Base-by-base conservation (phyloP, 2,329 filamentous ascomycete species). In the Penicillium sp. region DNA sequence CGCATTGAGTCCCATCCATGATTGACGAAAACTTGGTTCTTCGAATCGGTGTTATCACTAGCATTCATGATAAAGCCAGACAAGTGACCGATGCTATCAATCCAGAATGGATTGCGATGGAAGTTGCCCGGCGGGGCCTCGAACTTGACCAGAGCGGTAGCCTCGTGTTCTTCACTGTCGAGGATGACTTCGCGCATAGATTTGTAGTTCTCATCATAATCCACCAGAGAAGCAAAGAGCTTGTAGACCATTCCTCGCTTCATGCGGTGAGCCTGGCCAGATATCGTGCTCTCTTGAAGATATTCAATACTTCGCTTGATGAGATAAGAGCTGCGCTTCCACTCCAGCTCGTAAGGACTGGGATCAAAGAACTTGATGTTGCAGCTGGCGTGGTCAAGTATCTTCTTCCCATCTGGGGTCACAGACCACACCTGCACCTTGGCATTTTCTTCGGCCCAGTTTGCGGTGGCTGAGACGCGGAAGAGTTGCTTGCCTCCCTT, bases 241-340 rank as follows among this genome's bases (percentile, higher is more conserved):
- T 92, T 93, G 82, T 94, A 94, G 15, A 88, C 87, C 77, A 92
- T 84, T 35, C 88, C 88, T 27, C 88, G 86, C 49, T 88, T 84
- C 61, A 92, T 83, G 75, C 89, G 89, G 71, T 89, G 88, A 29
- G 88, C 88, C 55, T 83, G 82, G 39, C 89, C 89, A 35, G 79
- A 81, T 66, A 83, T 77, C 55, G 89, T 87, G 58, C 85, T 87
- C 61, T 83, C 77, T 64, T 81, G 77, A 3, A 88, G 80, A 27
- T 79, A 75, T 21, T 86, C 79, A 54, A 88, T 81, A 55, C 86
- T 83, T 23, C 80, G 81, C 66, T 86, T 84, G 69, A 93, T 85
- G 36, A 91, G 79, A 69, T 92, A 91, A 64, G 82, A 81, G 63
- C 84, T 83, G 53, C 88, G 86, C 87, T 73, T 81, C 68, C 80